Percentiles rank a stretch among this genome's conserved stretches.
phyloP scores from a whole-genome alignment of 805 yeast genomes.

The Jamesozyma rosinii region DNA sequence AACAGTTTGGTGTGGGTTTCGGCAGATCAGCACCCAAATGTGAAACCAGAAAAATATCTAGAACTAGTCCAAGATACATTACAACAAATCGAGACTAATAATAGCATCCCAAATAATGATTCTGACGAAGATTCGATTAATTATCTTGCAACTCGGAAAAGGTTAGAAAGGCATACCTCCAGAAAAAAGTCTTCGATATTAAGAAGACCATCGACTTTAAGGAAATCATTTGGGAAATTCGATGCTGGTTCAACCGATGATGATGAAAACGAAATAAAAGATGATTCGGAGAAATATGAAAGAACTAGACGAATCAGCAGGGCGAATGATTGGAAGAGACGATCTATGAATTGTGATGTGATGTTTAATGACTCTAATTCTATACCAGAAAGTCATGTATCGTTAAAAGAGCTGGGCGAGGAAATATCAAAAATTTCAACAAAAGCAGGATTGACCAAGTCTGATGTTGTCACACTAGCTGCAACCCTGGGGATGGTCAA shows the following conservation, averaged over 20 bases:
- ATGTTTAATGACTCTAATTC: background rate
- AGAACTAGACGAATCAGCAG: conserved; percentile 11
- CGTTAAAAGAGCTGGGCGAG: conserved; percentile 56
- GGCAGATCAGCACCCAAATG: conserved; percentile 83
- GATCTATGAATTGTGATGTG: conserved; percentile 1
- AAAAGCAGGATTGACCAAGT: conserved; percentile 64
- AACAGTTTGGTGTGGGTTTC: conserved; percentile 82
- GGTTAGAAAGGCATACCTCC: background rate
- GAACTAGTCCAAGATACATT: conserved; percentile 46
- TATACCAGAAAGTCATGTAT: conserved; percentile 32
- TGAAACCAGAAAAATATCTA: conserved; percentile 79
- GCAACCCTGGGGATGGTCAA: conserved; percentile 65
- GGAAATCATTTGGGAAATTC: conserved; percentile 21
- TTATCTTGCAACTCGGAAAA: background rate
- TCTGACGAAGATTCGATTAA: conserved; percentile 2
- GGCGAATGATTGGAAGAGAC: conserved; percentile 1
- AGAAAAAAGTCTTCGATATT: conserved; percentile 16
- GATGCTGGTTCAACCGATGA: conserved; percentile 15
- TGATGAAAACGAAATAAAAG: background rate
- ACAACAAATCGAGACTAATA: conserved; percentile 21
- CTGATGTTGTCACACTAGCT: conserved; percentile 75
- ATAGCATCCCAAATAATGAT: conserved; percentile 12
- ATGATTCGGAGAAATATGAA: conserved; percentile 26
- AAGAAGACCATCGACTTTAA: conserved; percentile 24
- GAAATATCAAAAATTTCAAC: conserved; percentile 66